These are phyloP conservation scores for Aristolochia californica DNA, from an alignment of 164 flowering plant species.

Conservation along the genomic window DNA sequence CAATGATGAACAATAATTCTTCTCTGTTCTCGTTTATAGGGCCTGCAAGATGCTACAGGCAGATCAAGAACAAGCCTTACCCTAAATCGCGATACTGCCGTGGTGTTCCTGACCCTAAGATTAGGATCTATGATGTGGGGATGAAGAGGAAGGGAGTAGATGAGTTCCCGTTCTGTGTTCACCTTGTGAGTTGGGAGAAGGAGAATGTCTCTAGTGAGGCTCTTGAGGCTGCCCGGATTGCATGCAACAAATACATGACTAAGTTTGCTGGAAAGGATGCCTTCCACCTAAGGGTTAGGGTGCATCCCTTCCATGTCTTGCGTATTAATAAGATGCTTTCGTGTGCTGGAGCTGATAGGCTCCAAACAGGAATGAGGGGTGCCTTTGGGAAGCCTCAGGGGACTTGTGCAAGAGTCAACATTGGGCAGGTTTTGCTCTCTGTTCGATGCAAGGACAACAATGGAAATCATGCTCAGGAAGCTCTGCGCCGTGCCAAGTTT, in stretches of 20 bases:
- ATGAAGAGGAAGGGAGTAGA: conserved; percentile 45
- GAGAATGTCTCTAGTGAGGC: conserved; percentile 64
- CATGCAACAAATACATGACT: conserved; percentile 62
- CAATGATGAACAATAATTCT: background rate
- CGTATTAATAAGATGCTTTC: conserved; percentile 68
- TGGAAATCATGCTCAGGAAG: conserved; percentile 46
- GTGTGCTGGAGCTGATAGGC: conserved; percentile 70
- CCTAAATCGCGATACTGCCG: conserved; percentile 33
- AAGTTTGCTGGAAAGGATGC: conserved; percentile 63
- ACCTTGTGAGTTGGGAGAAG: conserved; percentile 58
- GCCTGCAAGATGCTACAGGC: conserved; percentile 33
- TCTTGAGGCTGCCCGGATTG: conserved; percentile 54
- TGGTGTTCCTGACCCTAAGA: conserved; percentile 37
- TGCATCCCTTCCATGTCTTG: conserved; percentile 60
- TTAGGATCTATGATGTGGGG: conserved; percentile 33
- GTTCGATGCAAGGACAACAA: conserved; percentile 56
- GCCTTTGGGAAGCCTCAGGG: conserved; percentile 62
- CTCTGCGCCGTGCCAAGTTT: conserved; percentile 57
- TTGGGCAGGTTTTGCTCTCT: conserved; percentile 57
- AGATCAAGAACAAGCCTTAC: conserved; percentile 33
- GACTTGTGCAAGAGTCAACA: conserved; percentile 46
- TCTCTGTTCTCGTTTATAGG: conserved; percentile 11
- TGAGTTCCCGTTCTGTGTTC: conserved; percentile 62
- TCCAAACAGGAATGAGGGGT: conserved; percentile 66
- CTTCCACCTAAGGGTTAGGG: conserved; percentile 53